Evolutionary conservation across 2,329 filamentous ascomycete genomes (phyloP).

Genomic region (Thielaviopsis musarum): DNA sequence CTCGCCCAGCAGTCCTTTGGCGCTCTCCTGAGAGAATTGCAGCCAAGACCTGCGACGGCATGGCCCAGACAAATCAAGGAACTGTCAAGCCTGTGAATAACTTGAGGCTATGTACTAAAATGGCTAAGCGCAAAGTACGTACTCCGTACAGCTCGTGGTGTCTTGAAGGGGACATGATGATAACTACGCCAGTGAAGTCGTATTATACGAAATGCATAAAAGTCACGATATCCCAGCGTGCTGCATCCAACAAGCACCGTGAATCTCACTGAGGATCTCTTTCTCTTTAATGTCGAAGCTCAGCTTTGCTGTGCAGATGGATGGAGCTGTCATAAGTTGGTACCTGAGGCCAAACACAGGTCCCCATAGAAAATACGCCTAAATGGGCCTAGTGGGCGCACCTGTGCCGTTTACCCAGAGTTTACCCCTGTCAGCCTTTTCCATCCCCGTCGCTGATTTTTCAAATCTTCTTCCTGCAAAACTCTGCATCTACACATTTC

Average conservation of each 20-base stretch:
- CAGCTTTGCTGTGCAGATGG: neutral
- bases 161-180: neutral
- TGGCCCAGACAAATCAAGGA: neutral
- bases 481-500: slow-evolving; percentile 1
- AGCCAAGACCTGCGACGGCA: neutral
- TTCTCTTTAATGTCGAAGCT: neutral
- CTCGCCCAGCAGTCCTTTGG: neutral
- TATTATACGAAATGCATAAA: neutral
- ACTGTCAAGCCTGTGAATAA: neutral
- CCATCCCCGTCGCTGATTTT: neutral
- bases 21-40: neutral
- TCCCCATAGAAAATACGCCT: neutral
- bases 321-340: slow-evolving; percentile 1
- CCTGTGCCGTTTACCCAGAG: slow-evolving; percentile 7
- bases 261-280: neutral
- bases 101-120: too few species aligned
- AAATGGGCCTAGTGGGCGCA: neutral
- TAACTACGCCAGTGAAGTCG: neutral
- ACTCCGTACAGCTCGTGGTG: neutral
- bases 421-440: slow-evolving; percentile 9
- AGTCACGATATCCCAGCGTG: neutral
- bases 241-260: neutral
- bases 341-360: slow-evolving; percentile 6
- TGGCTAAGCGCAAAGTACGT: neutral
- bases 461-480: slow-evolving; percentile 1